A percentile compares a stretch with the other conserved stretches of the same genome.
phyloP scores from a whole-genome alignment of 1,139 yeast genomes.

The Kluyveromyces sp. region DNA sequence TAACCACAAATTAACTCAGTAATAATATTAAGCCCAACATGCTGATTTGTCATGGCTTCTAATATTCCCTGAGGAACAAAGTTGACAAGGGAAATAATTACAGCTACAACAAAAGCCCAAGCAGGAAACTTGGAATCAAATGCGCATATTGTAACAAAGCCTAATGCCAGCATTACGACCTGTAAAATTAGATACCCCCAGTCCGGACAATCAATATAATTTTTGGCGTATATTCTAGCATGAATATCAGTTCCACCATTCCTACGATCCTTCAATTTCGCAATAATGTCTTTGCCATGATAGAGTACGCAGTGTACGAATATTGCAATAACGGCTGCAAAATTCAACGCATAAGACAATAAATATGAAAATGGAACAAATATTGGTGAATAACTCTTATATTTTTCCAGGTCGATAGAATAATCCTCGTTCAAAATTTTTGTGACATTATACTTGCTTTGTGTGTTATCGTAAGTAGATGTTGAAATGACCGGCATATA shows the following conservation, averaged over 20 bases:
- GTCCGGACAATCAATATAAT: constrained; percentile 56
- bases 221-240: constrained; percentile 32
- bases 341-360: constrained; percentile 35
- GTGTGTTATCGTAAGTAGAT: constrained; percentile 41
- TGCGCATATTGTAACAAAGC: constrained; percentile 39
- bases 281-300: constrained; percentile 35
- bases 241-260: constrained; percentile 37
- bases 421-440: constrained; percentile 35
- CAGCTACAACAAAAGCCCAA: constrained; percentile 50
- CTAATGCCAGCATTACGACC: constrained; percentile 42
- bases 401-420: constrained; percentile 36
- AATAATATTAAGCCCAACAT: constrained; percentile 49
- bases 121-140: constrained; percentile 38
- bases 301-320: constrained; percentile 35
- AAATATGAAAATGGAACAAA: constrained; percentile 31
- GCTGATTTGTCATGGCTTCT: constrained; percentile 46
- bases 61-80: constrained; percentile 45
- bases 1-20: constrained; percentile 57
- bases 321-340: constrained; percentile 37
- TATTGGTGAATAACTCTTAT: constrained; percentile 45
- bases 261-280: constrained; percentile 26
- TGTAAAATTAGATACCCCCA: constrained; percentile 48
- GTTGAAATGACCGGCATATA: constrained; percentile 52
- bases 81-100: constrained; percentile 47
- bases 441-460: constrained; percentile 36